phyloP scores from a whole-genome alignment of 176 grass and related monocot species.

The Oryza meyeriana region DNA sequence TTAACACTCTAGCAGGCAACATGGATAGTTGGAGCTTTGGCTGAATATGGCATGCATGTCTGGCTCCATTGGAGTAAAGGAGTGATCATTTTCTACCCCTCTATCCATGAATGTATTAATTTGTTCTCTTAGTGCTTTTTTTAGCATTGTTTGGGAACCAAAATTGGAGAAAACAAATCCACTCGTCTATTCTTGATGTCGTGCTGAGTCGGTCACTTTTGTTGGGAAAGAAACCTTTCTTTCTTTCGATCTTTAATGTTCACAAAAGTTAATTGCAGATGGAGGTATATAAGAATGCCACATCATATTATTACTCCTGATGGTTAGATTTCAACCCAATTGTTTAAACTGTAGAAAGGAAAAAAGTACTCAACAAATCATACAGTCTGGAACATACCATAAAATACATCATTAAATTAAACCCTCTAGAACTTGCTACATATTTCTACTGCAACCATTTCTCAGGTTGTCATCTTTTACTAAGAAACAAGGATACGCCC shows the following conservation, averaged over 20 bases:
- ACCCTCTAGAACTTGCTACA: neutral
- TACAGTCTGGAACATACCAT: neutral
- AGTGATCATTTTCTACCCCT: neutral
- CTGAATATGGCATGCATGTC: neutral
- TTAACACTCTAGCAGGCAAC: neutral
- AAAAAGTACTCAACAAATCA: neutral
- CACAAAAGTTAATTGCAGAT: neutral
- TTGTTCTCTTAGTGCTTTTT: neutral
- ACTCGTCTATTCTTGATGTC: neutral
- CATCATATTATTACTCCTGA: too few relatives aligned
- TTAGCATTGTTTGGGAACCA: neutral
- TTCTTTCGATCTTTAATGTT: neutral
- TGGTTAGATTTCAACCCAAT: neutral
- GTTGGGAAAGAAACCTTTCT: neutral
- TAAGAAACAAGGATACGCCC: neutral
- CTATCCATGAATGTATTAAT: neutral
- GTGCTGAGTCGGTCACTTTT: neutral
- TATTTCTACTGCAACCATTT: neutral
- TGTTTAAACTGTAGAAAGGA: neutral
- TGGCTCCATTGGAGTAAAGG: neutral
- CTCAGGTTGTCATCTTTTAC: slow-evolving; percentile 10
- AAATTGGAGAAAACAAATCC: neutral
- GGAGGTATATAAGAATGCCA: too few relatives aligned
- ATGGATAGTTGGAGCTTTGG: neutral
- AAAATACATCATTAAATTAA: neutral